Evolutionary conservation across 75 land plant genomes (phyloP), one percentile per base, ranked within the genome.

Genomic region (Isoetes taiwanensis): DNA sequence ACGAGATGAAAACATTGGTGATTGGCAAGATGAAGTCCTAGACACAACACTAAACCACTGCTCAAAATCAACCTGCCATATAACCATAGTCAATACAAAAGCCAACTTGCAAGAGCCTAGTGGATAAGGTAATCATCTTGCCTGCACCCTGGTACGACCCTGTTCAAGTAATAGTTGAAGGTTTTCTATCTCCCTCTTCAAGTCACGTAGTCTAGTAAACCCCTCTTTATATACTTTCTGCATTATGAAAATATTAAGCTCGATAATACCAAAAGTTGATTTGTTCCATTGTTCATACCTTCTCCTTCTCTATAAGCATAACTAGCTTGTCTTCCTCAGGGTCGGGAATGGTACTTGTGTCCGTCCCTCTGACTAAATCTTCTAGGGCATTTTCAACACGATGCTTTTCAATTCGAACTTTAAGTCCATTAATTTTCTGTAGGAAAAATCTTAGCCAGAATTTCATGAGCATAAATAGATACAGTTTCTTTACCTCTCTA

Each of bases 121-220:
- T 17, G 16, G 6, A 46, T 14, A 46, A 9, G 23, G 50, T 4
- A 4, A 46, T 46, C 50, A 16, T 9, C 38, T 33, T 5, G 23
- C 59, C 61, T 59, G 61, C 25, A 59, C 43, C 41, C n/a, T 59
- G 17, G 3, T 1, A 2, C 57, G 66, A 25, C 56, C 53, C 43
- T 69, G 72, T 41, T 69, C 66, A 27, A 69, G 50, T 12, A 62
- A 23, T 19, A 28, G 50, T 21, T 56, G 59, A 12, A 69, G 50
- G 19, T 63, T 48, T 30, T 69, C 72, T 41, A 69, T 69, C 27
- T 69, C 72, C 33, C 54, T 62, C 52, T 69, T 69, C 2, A 57
- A 34, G 28, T 69, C 72, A 30, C 72, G 14, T n/a, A 69, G 41
- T 0, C 63, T 56, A 16, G 32, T 64, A 33, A 69, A 69, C 2